Evolutionary conservation across 805 yeast genomes (phyloP).

Genomic region (Metschnikowia reukaufii): DNA sequence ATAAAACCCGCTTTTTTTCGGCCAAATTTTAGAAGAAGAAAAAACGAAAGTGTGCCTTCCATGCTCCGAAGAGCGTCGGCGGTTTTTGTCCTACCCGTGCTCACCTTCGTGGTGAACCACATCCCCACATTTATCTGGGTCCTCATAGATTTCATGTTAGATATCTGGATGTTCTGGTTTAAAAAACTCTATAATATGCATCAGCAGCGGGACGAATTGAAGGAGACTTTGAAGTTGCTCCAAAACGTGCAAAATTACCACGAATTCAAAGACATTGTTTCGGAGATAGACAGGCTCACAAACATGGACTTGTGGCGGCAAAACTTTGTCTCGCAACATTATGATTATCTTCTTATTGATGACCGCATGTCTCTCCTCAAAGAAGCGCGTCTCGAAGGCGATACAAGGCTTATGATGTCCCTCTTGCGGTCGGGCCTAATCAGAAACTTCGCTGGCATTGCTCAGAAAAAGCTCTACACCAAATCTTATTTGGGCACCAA

Average conservation of each 20-base stretch:
- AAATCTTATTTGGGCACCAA: conserved; percentile 89
- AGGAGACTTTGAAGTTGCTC: conserved; percentile 49
- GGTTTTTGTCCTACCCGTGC: conserved; percentile 19
- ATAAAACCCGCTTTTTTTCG: no score
- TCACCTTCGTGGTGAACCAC: conserved; percentile 32
- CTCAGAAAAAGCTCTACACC: conserved; percentile 74
- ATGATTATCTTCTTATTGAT: conserved; percentile 80
- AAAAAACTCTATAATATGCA: conserved; percentile 36
- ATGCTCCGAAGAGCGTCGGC: conserved; percentile 16
- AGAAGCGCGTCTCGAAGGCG: conserved; percentile 59
- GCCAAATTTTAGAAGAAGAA: background rate
- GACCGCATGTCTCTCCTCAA: conserved; percentile 65
- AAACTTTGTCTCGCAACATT: conserved; percentile 75
- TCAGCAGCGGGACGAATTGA: conserved; percentile 42
- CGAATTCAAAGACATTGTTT: conserved; percentile 65
- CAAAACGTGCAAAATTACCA: conserved; percentile 56
- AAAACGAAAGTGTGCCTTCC: no score
- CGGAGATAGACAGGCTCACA: conserved; percentile 50
- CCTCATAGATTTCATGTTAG: conserved; percentile 42
- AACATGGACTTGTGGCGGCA: conserved; percentile 65
- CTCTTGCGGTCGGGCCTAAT: conserved; percentile 78
- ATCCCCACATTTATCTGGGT: conserved; percentile 43
- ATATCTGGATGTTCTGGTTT: conserved; percentile 49
- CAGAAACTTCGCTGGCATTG: conserved; percentile 88
- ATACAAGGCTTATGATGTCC: conserved; percentile 59